Evolutionary conservation across 345 rosid genomes (phyloP).

Genomic region (Camelina neglecta): DNA sequence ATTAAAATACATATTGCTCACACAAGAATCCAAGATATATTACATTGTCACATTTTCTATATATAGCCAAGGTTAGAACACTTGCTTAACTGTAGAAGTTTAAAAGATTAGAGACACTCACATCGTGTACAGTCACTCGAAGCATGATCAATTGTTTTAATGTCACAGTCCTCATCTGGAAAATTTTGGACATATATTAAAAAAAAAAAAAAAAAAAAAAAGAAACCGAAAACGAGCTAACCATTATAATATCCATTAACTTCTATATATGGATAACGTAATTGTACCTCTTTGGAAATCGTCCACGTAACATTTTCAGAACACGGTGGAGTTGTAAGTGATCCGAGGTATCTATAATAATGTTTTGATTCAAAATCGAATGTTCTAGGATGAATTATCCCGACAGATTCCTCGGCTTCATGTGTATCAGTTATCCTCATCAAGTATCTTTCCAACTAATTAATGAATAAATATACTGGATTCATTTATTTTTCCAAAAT

Average conservation of each 20-base stretch:
- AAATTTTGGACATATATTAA: not conserved
- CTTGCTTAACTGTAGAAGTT: not conserved
- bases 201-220: not conserved
- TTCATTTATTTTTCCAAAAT: not conserved
- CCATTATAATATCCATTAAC: not conserved
- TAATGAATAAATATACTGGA: conserved; percentile 27
- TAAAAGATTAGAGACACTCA: conserved; percentile 24
- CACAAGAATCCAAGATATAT: too few relatives aligned
- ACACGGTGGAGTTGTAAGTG: conserved; percentile 92
- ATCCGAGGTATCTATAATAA: conserved; percentile 83
- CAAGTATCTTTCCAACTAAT: conserved; percentile 53
- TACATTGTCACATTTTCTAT: not conserved
- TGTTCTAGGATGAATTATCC: conserved; percentile 56
- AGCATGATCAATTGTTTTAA: conserved; percentile 32
- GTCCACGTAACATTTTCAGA: conserved; percentile 77
- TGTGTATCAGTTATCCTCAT: conserved; percentile 41
- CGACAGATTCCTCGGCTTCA: conserved; percentile 46
- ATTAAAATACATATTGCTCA: not conserved
- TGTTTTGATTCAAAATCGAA: conserved; percentile 56
- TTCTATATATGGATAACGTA: not conserved
- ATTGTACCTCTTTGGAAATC: conserved; percentile 61
- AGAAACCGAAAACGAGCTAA: not conserved
- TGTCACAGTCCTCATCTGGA: conserved; percentile 33
- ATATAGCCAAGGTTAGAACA: not conserved
- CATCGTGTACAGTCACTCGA: conserved; percentile 41